Evolutionary conservation across 2,329 filamentous ascomycete genomes (phyloP), one percentile per base, ranked within the genome.

Genomic region (Colletotrichum liriopes): DNA sequence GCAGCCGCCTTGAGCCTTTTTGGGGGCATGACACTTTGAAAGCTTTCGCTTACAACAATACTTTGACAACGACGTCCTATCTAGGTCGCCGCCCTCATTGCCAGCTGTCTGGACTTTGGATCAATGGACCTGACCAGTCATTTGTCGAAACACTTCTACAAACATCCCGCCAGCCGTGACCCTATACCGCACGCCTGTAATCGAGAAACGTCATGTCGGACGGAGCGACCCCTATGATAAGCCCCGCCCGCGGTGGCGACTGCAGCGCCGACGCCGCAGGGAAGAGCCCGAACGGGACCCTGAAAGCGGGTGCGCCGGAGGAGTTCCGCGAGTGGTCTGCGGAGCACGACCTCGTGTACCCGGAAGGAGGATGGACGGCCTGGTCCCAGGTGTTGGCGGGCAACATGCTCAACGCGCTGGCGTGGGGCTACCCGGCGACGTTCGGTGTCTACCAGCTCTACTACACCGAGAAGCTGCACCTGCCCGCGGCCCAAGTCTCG

Each of bases 361-460:
- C 86, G 0, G 85, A 87, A 56, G 85, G 86, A 35, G 87, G 86
- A 16, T 74, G 82, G 60, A 73, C 77, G 18, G 87, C 86, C 20
- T 89, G 87, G 87, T 82, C 81, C 0, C 87, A 89, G 75, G 86
- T 89, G 11, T 58, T 86, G 26, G 84, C 86, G 8, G 83, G 83
- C 41, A 80, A 85, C 51, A 80, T 87, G 39, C 80, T 87, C 78
- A 87, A 86, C 76, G 82, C 82, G 65, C 77, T 89, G 69, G 82
- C 86, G 6, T 88, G 87, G 85, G 87, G 87, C 64, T 86, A 85
- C 64, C 82, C 84, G 3, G 79, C 84, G 6, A 82, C 85, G 2
- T 89, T 87, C 73, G 87, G 83, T 65, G 85, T 86, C 56, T 87
- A 94, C 67, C 87, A 89, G 76, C 80, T 91, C 7, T 81, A 87